Base-by-base conservation (phyloP, 768 basidiomycete species). In the Leccinellum rugosiceps region DNA sequence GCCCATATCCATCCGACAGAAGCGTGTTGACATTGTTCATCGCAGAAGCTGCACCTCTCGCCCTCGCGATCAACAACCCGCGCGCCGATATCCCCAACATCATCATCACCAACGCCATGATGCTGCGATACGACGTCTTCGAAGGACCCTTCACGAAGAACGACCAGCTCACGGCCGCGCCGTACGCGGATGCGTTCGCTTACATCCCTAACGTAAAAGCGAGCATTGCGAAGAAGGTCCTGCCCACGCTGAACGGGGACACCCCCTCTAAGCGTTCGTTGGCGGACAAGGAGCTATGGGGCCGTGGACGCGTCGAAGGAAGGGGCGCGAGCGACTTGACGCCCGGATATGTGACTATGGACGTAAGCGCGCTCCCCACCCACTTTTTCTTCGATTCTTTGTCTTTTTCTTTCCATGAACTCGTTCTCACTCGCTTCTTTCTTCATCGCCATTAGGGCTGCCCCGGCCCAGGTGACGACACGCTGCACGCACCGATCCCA, bases 81-180 rank as follows among this genome's bases (percentile, higher is more conserved):
- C 82, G 87, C 25, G 78, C 80, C 5, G 68, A 68, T 3, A 79
- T 81, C 48, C 84, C 87, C 31, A 84, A 79, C 61, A 74, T 90
- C 62, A 81, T 88, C 68, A 81, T 90, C 56, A 73, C 77, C 52
- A 85, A 88, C 71, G 80, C 86, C 1, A 86, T 81, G 9, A 81
- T 78, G 10, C 76, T 83, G 63, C 83, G 89, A 50, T 90, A 84
- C 72, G 80, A 88, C 62, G 69, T 91, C 51, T 85, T 83, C 65
- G 61, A 77, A 1, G 90, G 91, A 2, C 65, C 83, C 2, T 93
- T 94, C 74, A 87, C 86, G 30, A 84, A 84, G 69, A 89, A 92
- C 68, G 90, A 94, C 69, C 86, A 90, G 63, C 78, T 92, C 45
- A 88, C 88, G 1, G 81, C 82, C 2, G 84, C 82, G 7, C 90